phyloP scores from a whole-genome alignment of 257 asterid genomes.

The Lycium ferocissimum region DNA sequence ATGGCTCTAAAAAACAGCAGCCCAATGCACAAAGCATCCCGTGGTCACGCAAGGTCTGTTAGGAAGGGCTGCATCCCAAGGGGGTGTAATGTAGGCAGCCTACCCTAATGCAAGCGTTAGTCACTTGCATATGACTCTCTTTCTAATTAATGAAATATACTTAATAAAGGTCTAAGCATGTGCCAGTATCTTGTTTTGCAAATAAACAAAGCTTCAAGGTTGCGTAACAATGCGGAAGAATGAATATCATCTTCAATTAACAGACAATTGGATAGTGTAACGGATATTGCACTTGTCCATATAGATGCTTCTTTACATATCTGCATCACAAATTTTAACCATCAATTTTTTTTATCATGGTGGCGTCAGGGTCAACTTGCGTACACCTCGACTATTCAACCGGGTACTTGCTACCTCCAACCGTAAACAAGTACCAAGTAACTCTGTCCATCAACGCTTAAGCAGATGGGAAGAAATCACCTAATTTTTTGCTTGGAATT shows the following conservation, averaged over 20 bases:
- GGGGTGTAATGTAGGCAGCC: no score
- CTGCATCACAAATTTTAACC: constrained; percentile 16
- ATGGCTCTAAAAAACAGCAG: neutral
- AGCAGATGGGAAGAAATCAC: neutral
- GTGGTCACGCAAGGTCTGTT: neutral
- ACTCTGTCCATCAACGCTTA: neutral
- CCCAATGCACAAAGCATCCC: neutral
- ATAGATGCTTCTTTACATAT: constrained; percentile 16
- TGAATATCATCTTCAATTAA: neutral
- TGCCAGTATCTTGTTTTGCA: neutral
- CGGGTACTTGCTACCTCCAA: neutral
- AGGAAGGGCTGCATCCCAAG: neutral
- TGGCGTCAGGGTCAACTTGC: neutral
- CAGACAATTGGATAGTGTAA: neutral
- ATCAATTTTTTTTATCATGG: neutral
- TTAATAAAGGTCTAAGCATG: neutral
- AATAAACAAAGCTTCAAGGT: neutral
- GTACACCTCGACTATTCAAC: neutral
- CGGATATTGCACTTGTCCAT: neutral
- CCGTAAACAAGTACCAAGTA: neutral
- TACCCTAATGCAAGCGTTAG: no score
- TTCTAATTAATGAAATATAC: neutral
- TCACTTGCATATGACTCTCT: neutral
- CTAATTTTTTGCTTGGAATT: neutral
- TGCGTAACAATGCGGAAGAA: constrained; percentile 1